Evolutionary conservation across 1,284 basidiomycete genomes (phyloP).

Genomic region (Naganishia sp.): DNA sequence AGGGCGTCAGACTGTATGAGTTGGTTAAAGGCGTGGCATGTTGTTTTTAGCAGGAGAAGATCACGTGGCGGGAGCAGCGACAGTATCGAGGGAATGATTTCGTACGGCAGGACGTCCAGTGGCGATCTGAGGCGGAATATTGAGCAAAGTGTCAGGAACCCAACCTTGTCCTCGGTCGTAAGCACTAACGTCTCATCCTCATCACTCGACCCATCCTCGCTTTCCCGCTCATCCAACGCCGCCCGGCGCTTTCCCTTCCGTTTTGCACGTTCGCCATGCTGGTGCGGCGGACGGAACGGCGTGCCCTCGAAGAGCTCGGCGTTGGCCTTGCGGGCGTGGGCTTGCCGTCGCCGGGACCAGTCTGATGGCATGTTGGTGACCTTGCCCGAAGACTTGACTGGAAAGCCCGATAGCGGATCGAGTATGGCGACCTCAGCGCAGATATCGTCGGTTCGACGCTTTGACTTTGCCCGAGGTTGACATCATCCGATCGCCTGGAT

Average conservation of each 20-base stretch:
- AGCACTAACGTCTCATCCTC: slow-evolving; percentile 27
- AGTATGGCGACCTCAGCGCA: neutral
- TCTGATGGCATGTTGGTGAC: slow-evolving; percentile 15
- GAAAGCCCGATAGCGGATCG: no score
- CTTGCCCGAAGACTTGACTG: neutral
- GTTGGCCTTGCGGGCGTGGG: slow-evolving; percentile 1
- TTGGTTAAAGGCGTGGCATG: slow-evolving; percentile 41
- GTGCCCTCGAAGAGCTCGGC: slow-evolving; percentile 14
- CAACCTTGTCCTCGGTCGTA: neutral
- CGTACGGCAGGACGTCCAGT: slow-evolving; percentile 45
- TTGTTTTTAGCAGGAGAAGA: slow-evolving; percentile 40
- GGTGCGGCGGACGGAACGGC: slow-evolving; percentile 26
- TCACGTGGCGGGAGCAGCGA: slow-evolving; percentile 44
- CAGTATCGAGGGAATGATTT: slow-evolving; percentile 46
- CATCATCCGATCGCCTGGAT: neutral
- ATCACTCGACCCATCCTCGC: slow-evolving; percentile 35
- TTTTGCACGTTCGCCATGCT: slow-evolving; percentile 26
- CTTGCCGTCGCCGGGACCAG: slow-evolving; percentile 2
- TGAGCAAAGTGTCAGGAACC: neutral
- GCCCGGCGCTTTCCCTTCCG: slow-evolving; percentile 36
- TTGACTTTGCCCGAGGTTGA: neutral
- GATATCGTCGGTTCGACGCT: neutral
- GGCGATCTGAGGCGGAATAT: slow-evolving; percentile 25
- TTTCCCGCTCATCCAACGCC: slow-evolving; percentile 15
- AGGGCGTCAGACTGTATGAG: slow-evolving; percentile 44